These are phyloP conservation scores for Boletus pseudo-olivaceus DNA, from an alignment of 768 basidiomycete species.

Conservation along the genomic window DNA sequence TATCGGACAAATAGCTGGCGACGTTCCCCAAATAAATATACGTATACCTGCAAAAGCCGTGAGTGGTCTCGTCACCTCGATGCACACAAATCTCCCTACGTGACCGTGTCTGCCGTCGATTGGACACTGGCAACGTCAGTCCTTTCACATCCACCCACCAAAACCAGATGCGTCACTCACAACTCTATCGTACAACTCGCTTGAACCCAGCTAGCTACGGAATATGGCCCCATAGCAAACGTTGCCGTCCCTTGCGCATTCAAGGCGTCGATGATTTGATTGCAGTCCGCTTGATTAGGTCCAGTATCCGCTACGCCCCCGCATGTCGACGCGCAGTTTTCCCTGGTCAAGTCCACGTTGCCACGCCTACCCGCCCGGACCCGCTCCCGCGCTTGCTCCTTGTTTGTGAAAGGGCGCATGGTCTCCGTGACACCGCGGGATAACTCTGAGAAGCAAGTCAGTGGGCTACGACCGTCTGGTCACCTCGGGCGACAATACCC, in stretches of 20 bases:
- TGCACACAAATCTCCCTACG: neutral
- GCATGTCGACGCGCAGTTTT: neutral
- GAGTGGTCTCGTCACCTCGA: neutral
- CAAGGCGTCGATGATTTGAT: neutral
- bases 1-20: neutral
- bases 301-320: neutral
- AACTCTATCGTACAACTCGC: constrained; percentile 4
- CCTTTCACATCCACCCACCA: neutral
- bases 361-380: neutral
- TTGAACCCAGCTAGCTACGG: neutral
- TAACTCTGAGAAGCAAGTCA: neutral
- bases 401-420: neutral
- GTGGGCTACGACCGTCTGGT: neutral
- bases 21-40: neutral
- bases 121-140: constrained; percentile 1
- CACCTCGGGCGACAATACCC: neutral
- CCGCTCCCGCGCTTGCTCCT: neutral
- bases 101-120: constrained; percentile 5
- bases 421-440: neutral
- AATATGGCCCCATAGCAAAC: neutral
- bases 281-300: constrained; percentile 7
- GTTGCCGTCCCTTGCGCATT: neutral
- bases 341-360: neutral
- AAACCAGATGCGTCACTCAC: neutral
- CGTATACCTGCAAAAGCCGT: constrained; percentile 2